These are phyloP conservation scores for Phytophthora megakarya DNA, from an alignment of 352 stramenopile species.

Conservation along the genomic window DNA sequence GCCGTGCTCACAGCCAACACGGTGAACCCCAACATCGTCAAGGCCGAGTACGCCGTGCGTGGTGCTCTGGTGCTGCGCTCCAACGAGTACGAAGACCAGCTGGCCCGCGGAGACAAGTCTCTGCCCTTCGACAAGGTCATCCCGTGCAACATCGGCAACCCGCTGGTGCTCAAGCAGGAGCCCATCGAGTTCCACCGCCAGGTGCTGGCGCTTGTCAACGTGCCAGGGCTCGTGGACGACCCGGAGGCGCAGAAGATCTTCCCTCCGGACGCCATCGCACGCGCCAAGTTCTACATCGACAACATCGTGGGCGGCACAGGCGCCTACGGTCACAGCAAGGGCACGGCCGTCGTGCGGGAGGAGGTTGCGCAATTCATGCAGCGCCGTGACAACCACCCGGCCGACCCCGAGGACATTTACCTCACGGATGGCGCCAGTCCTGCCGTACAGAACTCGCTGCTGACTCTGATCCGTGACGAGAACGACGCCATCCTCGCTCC, in stretches of 20 bases:
- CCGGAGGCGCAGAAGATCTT: slow-evolving; percentile 83
- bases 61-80: slow-evolving; percentile 86
- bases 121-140: slow-evolving; percentile 94
- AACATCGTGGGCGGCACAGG: slow-evolving; percentile 89
- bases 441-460: slow-evolving; percentile 93
- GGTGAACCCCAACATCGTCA: slow-evolving; percentile 80
- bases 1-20: slow-evolving; percentile 75
- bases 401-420: slow-evolving; percentile 96
- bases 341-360: slow-evolving; percentile 83
- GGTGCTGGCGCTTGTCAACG: slow-evolving; percentile 91
- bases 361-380: slow-evolving; percentile 92
- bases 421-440: slow-evolving; percentile 97
- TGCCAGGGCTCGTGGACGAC: slow-evolving; percentile 88
- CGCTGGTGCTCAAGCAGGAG: slow-evolving; percentile 94
- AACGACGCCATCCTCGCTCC: slow-evolving; percentile 94
- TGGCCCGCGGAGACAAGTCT: slow-evolving; percentile 61
- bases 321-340: slow-evolving; percentile 94
- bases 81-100: slow-evolving; percentile 72
- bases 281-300: slow-evolving; percentile 88
- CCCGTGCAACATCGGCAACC: slow-evolving; percentile 98
- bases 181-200: slow-evolving; percentile 94
- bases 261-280: slow-evolving; percentile 82
- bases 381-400: slow-evolving; percentile 87
- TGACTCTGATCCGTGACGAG: slow-evolving; percentile 88
- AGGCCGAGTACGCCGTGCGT: slow-evolving; percentile 90